A percentile compares a stretch with the other conserved stretches of the same genome.
Conservation (phyloP, 768 basidiomycete genomes). For the Leccinum disarticulatum region DNA sequence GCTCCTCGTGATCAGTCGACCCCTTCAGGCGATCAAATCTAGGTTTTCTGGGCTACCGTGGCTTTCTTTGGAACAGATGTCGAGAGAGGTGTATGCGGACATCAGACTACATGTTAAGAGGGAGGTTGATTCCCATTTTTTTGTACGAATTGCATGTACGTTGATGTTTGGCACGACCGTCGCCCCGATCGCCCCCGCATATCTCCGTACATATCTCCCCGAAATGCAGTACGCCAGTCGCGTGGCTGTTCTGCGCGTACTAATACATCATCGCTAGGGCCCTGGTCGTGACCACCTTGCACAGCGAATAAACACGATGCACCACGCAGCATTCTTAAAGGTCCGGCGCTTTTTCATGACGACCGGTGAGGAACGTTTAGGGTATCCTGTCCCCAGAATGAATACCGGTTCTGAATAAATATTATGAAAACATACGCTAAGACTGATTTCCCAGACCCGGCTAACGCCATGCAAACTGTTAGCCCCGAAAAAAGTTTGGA, state of each 20-base stretch:
- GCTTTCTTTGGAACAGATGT: constrained; percentile 4
- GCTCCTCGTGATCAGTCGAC: constrained; percentile 6
- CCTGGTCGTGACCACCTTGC: constrained; percentile 80
- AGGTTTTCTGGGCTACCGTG: background rate
- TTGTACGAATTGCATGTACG: no score
- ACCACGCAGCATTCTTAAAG: constrained; percentile 56
- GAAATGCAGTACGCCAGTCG: constrained; percentile 67
- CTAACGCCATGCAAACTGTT: background rate
- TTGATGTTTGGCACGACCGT: constrained; percentile 91
- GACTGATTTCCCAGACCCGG: background rate
- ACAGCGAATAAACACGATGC: constrained; percentile 64
- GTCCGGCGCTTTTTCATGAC: constrained; percentile 43
- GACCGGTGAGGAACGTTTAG: constrained; percentile 42
- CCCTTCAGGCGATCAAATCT: constrained; percentile 7
- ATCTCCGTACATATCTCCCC: constrained; percentile 53
- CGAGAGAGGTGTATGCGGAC: no score
- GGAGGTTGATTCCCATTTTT: constrained; percentile 8
- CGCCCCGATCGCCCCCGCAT: constrained; percentile 69
- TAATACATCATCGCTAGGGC: constrained; percentile 48
- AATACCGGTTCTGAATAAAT: background rate
- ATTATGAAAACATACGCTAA: background rate
- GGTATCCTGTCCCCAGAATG: constrained; percentile 39
- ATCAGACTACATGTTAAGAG: constrained; percentile 6
- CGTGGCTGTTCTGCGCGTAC: background rate
- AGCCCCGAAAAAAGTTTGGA: no score